Conservation (phyloP, 2,329 filamentous ascomycete species). For the Fusarium dlaminii region DNA sequence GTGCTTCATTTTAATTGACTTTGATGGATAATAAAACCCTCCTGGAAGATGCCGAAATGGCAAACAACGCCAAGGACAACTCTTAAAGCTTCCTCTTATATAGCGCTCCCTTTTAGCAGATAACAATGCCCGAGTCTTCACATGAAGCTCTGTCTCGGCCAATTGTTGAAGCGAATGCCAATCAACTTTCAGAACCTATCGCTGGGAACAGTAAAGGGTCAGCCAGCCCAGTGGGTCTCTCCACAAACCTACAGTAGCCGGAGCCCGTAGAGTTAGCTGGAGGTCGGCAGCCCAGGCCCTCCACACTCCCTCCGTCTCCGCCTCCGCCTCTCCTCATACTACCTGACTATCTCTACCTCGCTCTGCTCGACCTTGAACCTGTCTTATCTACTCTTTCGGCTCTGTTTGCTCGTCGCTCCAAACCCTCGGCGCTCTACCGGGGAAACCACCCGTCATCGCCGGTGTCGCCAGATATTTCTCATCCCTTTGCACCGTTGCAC, state of each 20-base stretch:
- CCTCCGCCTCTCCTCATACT: slow-evolving; percentile 30
- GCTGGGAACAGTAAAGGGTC: neutral
- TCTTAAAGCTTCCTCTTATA: slow-evolving; percentile 1
- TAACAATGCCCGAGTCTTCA: slow-evolving; percentile 14
- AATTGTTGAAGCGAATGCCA: slow-evolving; percentile 25
- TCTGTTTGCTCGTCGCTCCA: slow-evolving; percentile 27
- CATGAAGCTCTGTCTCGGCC: slow-evolving; percentile 29
- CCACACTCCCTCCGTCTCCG: slow-evolving; percentile 29
- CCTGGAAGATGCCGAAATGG: slow-evolving; percentile 6
- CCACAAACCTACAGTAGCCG: slow-evolving; percentile 31
- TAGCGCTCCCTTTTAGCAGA: slow-evolving; percentile 4
- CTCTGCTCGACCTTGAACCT: neutral
- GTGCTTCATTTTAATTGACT: neutral
- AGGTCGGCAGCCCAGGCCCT: slow-evolving; percentile 5
- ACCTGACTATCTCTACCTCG: slow-evolving; percentile 14
- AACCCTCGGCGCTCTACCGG: slow-evolving; percentile 18
- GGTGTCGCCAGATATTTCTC: slow-evolving; percentile 1
- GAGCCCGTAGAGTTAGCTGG: neutral
- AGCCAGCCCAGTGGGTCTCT: slow-evolving; percentile 31
- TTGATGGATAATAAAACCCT: neutral
- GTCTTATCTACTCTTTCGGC: neutral
- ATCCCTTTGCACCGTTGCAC: slow-evolving; percentile 18
- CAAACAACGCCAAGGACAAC: neutral
- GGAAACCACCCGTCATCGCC: slow-evolving; percentile 1
- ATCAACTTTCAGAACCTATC: slow-evolving; percentile 17